phyloP scores from a whole-genome alignment of 1,139 yeast species.

The Candida glucosophila region DNA sequence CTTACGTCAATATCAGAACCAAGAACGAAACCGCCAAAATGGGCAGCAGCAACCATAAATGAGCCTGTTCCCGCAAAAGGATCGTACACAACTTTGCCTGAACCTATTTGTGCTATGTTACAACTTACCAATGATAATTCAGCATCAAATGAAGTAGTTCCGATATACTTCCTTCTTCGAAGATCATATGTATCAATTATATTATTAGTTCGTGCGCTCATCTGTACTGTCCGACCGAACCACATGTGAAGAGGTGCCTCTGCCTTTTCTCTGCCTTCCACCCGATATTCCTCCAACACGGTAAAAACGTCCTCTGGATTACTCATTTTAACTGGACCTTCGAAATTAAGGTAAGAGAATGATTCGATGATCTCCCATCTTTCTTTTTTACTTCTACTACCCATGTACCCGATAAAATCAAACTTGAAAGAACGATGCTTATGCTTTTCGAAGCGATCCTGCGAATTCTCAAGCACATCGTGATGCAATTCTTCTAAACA shows the following conservation, averaged over 20 bases:
- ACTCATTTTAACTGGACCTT: constrained; percentile 75
- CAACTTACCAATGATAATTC: constrained; percentile 76
- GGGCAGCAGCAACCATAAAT: constrained; percentile 80
- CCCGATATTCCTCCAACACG: constrained; percentile 64
- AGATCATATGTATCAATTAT: constrained; percentile 73
- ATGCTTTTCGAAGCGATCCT: constrained; percentile 22
- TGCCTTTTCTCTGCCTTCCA: constrained; percentile 42
- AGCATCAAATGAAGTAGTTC: constrained; percentile 95
- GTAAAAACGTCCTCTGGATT: constrained; percentile 68
- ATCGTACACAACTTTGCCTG: constrained; percentile 70
- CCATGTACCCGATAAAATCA: constrained; percentile 70
- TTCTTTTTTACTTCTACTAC: constrained; percentile 46
- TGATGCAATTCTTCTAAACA: constrained; percentile 50
- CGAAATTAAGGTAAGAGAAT: constrained; percentile 59
- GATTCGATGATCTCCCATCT: constrained; percentile 62
- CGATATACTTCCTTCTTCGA: constrained; percentile 77
- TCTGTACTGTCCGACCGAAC: constrained; percentile 69
- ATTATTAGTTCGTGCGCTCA: constrained; percentile 53
- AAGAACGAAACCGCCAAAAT: constrained; percentile 70
- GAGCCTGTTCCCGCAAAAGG: constrained; percentile 98
- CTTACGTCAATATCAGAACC: constrained; percentile 94
- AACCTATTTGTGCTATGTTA: constrained; percentile 69
- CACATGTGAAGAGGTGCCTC: constrained; percentile 48
- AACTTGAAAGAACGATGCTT: constrained; percentile 60
- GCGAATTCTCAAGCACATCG: constrained; percentile 30